A percentile compares a stretch with the other conserved stretches of the same genome.
phyloP scores from a whole-genome alignment of 441 rosid species.

The Syzygium malaccense region DNA sequence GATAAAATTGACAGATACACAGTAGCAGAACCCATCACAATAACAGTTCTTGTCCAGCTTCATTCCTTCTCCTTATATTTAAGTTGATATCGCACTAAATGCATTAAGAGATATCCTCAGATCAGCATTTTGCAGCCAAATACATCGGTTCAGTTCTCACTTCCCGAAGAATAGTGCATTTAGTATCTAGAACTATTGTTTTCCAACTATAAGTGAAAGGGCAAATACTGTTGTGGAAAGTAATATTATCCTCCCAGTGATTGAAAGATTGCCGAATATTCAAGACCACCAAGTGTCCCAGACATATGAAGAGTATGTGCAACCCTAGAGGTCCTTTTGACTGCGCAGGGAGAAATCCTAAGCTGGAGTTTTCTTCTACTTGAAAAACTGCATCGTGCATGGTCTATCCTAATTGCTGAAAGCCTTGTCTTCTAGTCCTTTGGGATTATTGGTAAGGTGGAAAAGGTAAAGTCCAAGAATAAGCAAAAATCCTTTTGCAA shows the following conservation, averaged over 20 bases:
- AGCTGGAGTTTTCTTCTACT: not conserved
- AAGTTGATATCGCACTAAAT: not conserved
- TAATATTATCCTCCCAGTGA: not conserved
- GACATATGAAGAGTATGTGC: not conserved
- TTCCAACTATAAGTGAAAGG: not conserved
- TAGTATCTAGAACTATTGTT: not conserved
- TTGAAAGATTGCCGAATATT: not conserved
- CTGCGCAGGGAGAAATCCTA: not conserved
- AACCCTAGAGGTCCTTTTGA: not conserved
- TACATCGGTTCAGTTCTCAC: not conserved
- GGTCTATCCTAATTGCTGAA: not conserved
- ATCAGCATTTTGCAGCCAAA: not conserved
- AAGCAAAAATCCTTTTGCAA: not conserved
- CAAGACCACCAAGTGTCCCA: not conserved
- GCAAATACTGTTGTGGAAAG: not conserved
- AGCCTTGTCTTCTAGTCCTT: not conserved
- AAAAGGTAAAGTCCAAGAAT: not conserved
- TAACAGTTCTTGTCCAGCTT: not conserved
- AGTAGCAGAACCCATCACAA: not conserved
- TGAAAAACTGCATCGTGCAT: not conserved
- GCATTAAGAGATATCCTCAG: not conserved
- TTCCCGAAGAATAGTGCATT: not conserved
- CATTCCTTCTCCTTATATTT: not conserved
- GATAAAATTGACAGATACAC: not conserved
- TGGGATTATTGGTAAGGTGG: not conserved